A percentile compares a stretch with the other conserved stretches of the same genome.
Evolutionary conservation across 306 rosid genomes (phyloP).

Genomic region (Aeschynomene evenia): DNA sequence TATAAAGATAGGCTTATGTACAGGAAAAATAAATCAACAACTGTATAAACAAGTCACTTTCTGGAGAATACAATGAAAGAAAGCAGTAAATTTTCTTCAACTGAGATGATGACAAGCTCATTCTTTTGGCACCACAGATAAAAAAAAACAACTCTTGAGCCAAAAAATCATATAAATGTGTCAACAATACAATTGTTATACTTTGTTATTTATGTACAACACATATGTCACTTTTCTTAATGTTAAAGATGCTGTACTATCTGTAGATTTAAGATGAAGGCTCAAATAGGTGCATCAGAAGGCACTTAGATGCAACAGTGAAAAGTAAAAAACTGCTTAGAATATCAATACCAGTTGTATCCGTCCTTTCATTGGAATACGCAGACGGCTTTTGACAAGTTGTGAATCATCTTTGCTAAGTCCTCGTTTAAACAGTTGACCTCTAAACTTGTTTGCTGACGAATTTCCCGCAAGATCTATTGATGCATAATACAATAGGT

Average conservation of each 20-base stretch:
- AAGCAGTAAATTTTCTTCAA: conserved; percentile 11
- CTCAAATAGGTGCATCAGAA: conserved; percentile 3
- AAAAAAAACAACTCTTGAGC: conserved; percentile 9
- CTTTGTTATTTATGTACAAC: background rate
- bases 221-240: background rate
- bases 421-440: conserved; percentile 56
- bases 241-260: background rate
- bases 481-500: conserved; percentile 78
- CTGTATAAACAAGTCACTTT: background rate
- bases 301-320: conserved; percentile 27
- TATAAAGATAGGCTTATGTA: background rate
- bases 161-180: background rate
- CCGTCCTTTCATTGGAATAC: conserved; percentile 91
- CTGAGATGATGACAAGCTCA: conserved; percentile 17
- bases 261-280: background rate
- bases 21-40: background rate
- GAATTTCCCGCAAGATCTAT: conserved; percentile 71
- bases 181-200: background rate
- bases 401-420: conserved; percentile 65
- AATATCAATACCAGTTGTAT: conserved; percentile 76
- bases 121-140: background rate
- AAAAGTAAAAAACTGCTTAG: conserved; percentile 17
- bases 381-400: conserved; percentile 71
- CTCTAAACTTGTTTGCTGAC: conserved; percentile 50
- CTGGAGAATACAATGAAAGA: background rate